Base-by-base conservation (phyloP, 1,139 yeast genomes). In the Protomyces macrosporus region DNA sequence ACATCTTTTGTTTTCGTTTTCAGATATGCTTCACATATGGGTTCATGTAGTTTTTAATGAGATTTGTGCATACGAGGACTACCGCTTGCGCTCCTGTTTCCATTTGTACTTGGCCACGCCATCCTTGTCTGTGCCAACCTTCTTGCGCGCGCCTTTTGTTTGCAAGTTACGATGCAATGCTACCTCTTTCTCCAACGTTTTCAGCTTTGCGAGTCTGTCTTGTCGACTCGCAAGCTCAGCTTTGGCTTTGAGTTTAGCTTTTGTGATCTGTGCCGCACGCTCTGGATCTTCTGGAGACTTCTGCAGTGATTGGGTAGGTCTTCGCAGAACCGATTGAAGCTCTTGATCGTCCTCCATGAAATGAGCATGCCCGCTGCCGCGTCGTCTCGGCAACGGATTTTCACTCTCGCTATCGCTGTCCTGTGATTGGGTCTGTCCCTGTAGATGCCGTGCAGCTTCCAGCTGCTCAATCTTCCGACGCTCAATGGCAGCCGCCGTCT, bases 401-500 rank as follows among this genome's bases (percentile, higher is more conserved):
- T 52, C 42, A 9, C 1, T 4, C 7, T 52, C 55, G 39, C 23
- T 30, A 23, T 34, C 35, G 42, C 37, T 14, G 35, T 23, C 53
- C 2, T 14, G 5, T 12, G 10, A 14, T 23, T n/a, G 7, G 16
- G 42, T 7, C 37, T 51, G 9, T 40, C 30, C 42, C 5, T 37
- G 45, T n/a, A 61, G 40, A 40, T 61, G 66, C 23, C 86, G 73
- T 39, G 77, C 78, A 14, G 81, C 75, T 70, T 84, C 80, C 65
- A 84, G 81, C 72, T 82, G 84, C 58, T 83, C 84, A 42, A 90
- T 83, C 73, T 87, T 85, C 56, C 80, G 81, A 68, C 80, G 70
- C 73, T 91, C 97, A 68, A 83, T 82, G 65, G 84, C 82, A 70
- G 90, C 80, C 76, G 89, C 76, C 7, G 96, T 87, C 69, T 90